Base-by-base conservation (phyloP, 495 filamentous ascomycete species). In the Lepraria neglecta region DNA sequence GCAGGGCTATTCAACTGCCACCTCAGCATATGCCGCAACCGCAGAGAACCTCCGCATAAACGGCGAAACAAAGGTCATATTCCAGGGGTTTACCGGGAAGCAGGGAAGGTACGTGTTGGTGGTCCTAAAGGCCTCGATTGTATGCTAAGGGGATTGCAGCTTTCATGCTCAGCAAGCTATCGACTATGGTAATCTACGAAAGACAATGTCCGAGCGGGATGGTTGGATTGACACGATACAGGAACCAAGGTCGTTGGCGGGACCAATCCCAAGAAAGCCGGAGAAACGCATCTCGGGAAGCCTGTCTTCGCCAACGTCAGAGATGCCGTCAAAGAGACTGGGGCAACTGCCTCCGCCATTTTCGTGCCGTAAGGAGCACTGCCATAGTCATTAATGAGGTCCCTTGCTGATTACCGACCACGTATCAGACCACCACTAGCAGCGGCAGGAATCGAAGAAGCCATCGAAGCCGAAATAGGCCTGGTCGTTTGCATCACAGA, bases 131-230 rank as follows among this genome's bases (percentile, higher is more conserved):
- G 6, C 10, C 12, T 15, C 17, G 12, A 56, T 33, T 5, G 21
- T 11, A 9, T 56, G 71, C 62, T 74, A 67, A 67, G 42, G 48
- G 35, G 28, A 33, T 47, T 54, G 35, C 67, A 97, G 92, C 61
- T 99, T 99, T 81, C 94, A 98, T 73, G 95, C 94, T 62, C 82
- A 91, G 74, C 91, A 96, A 81, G 94, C 94, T 53, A 99, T 99
- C 72, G 94, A 92, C 70, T 96, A 97, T 74, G 92, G 92, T 95
- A 89, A 40, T 27, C 45, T 57, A 38, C 35, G 56, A 57, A 62
- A 43, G 65, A 56, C 61, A 50, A 55, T 54, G 45, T 61, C 40
- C 59, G 61, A 38, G 5, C 35, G 31, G 43, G 42, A 38, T 60
- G 57, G 58, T 46, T 64, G 56, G 68, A 70, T 61, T 63, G 47